Evolutionary conservation across 495 filamentous ascomycete species (phyloP), one percentile per base, ranked within the genome.

Genomic region (Filosporella fistucella): DNA sequence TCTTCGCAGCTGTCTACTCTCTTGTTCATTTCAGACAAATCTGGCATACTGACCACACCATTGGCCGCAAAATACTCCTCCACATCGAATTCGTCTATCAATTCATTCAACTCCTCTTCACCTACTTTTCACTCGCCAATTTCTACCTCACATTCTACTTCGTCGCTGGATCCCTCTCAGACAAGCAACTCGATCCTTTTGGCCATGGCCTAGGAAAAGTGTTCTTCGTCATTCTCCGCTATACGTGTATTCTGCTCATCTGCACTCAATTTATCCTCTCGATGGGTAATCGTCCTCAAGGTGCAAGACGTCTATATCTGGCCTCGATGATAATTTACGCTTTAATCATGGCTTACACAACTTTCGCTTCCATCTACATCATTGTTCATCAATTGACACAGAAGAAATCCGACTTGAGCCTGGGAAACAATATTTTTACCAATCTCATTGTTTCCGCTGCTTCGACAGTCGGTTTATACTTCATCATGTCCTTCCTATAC

Each of bases 81-180:
- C 90, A 97, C 64, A 82, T 97, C 55, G 94, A 99, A 62, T 96
- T 96, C 62, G 69, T 96, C 30, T 99, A 99, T 65, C 94, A 99
- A 64, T 84, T 91, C 65, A 70, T 95, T 46, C 84, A 84, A 53
- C 75, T 97, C 25, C 68, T 93, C 34, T 99, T 99, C 69, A 99
- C 94, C 28, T 99, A 88, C 69, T 95, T 99, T 68, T 95, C 93
- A 12, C 80, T 99, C 48, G 91, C 93, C 58, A 99, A 99, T 66
- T 99, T 97, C 69, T 99, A 97, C 62, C 80, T 99, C 42, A 93
- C 89, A 52, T 99, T 99, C 66, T 97, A 89, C 77, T 97, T 97
- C 75, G 88, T 97, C 60, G 89, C 90, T 36, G 94, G 94, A 30
- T 94, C 90, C n/a, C 77, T 99, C 12, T 80, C 85, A 4, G 88